Evolutionary conservation across 176 grass and related monocot species (phyloP), one percentile per base, ranked within the genome.

Genomic region (Carex parvula): DNA sequence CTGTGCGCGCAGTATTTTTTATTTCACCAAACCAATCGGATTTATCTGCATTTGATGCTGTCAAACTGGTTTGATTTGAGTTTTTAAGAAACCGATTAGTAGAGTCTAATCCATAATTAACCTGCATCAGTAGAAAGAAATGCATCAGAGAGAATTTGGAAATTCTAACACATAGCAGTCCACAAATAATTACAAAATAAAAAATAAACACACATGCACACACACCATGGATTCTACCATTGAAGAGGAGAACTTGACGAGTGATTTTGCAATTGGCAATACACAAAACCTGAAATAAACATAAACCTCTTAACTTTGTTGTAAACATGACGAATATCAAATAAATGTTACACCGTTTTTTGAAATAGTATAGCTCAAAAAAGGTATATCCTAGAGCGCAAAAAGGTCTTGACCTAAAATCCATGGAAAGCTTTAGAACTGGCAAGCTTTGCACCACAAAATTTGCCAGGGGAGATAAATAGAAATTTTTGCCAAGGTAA

Each of bases 231-330:
- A 67, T 29, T 22, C 18, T 82, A 82, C 80, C 80, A 83, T 24
- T 54, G 8, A 50, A 12, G 62, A 83, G 22, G 80, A 83, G 50
- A 83, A 14, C 13, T 66, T 18, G 60, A 83, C 15, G 2, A 83
- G 57, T 30, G 80, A 83, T 30, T 83, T 83, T 83, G 62, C 80
- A 0, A 68, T 53, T 3, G 80, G 86, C 41, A 87, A 60, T n/a
- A 87, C 46, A 55, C 86, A 87, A 66, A 87, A 87, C 86, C 86
- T 87, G 79, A 26, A 87, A 83, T 22, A 16, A 53, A 52, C 26
- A 67, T 10, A 50, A 82, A 54, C 1, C n/a, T 32, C 12, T 30
- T 57, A 56, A 48, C 17, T 46, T 52, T 77, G n/a, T 20, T 48
- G 37, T 15, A 75, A 14, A 21, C n/a, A 22, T 50, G 13, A 52